Evolutionary conservation across 2,329 filamentous ascomycete species (phyloP), one percentile per base, ranked within the genome.

Genomic region (Aspergillus tubingensis): DNA sequence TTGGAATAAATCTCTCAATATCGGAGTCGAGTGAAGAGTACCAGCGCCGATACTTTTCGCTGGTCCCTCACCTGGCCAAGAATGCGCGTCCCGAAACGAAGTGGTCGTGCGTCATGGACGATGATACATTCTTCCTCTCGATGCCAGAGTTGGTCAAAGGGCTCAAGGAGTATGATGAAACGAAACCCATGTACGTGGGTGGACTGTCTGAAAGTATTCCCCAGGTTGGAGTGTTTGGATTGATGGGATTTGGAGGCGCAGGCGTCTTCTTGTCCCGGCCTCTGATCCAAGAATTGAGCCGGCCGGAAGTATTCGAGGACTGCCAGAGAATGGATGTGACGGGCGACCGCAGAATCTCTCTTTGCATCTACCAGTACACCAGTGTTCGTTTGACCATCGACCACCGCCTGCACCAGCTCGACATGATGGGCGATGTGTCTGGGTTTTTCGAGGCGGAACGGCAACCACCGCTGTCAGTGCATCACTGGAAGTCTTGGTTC

Each of bases 401-500:
- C n/a, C 78, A 79, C 5, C 82, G 81, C 2, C 76, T 88, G 19
- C 81, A 82, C 63, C 86, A 88, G 70, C 77, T 87, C 56, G 86
- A 88, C 68, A 74, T 87, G 62, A 75, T 74, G 38, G 79, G 78
- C 36, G 85, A 88, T 61, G 72, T 81, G 21, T 81, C 82, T 2
- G 86, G 86, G 0, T 86, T 87, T 67, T 88, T 86, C 70, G 86
- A 88, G 73, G 80, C 82, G 2, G 83, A 84, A 1, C 72, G 80
- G 23, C 68, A 68, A 30, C 74, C 77, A n/a, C 82, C 84, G 0
- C 73, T 87, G 11, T 86, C 81, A 53, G 74, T 88, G 6, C 86
- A 88, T 69, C 86, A 88, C 75, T 88, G 85, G 85, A 87, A 86
- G 70, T 83, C 80, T 11, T 87, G 85, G 84, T 85, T 86, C 72